These are phyloP conservation scores for Simplicillium aogashimaense DNA, from an alignment of 2,329 filamentous ascomycete species.

Conservation along the genomic window DNA sequence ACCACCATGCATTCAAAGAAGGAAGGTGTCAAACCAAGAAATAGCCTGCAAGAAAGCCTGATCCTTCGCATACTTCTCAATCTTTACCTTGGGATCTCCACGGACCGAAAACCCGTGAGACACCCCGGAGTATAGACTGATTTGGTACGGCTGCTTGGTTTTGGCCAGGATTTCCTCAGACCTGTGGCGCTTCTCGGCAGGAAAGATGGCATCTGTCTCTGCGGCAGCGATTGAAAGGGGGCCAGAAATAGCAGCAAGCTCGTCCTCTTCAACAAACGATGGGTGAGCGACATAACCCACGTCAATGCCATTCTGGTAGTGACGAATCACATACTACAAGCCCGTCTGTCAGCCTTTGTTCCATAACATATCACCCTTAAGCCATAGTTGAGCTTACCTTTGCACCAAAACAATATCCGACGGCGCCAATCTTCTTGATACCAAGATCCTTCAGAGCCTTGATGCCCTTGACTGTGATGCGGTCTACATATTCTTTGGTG, in stretches of 20 bases:
- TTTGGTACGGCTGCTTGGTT: conserved; percentile 50
- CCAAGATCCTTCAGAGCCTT: conserved; percentile 45
- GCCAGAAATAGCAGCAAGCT: conserved; percentile 45
- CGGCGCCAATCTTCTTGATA: conserved; percentile 41
- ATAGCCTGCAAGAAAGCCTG: conserved; percentile 69
- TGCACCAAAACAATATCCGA: conserved; percentile 58
- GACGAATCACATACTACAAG: conserved; percentile 56
- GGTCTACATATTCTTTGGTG: conserved; percentile 19
- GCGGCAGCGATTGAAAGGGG: conserved; percentile 55
- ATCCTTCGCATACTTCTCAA: conserved; percentile 63
- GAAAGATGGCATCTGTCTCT: conserved; percentile 51
- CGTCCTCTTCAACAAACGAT: conserved; percentile 46
- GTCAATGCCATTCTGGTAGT: conserved; percentile 45
- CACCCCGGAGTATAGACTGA: conserved; percentile 59
- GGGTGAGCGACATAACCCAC: conserved; percentile 57
- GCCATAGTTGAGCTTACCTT: conserved; percentile 29
- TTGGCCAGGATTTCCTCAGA: conserved; percentile 49
- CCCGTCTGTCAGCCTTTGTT: background rate
- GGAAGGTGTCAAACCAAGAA: conserved; percentile 57
- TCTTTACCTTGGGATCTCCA: conserved; percentile 40
- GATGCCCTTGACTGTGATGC: conserved; percentile 26
- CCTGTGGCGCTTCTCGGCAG: conserved; percentile 40
- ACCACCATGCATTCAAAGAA: conserved; percentile 6
- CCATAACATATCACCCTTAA: too few species aligned
- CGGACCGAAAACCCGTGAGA: conserved; percentile 67